Evolutionary conservation across 1,284 basidiomycete genomes (phyloP).

Genomic region (Phellinidium pouzarii): DNA sequence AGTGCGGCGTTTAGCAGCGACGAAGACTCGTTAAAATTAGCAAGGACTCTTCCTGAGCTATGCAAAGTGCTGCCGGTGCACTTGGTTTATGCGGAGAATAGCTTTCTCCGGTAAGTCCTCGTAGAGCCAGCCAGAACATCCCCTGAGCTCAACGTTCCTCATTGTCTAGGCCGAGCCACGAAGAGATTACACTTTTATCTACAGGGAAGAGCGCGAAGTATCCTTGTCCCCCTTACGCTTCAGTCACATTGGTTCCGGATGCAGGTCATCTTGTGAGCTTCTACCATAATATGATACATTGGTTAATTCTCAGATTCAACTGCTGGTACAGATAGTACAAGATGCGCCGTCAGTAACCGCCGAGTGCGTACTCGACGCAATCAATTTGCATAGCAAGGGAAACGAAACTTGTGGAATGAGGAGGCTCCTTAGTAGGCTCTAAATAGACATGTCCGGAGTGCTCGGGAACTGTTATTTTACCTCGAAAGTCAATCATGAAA

Average conservation of each 20-base stretch:
- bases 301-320: conserved; percentile 8
- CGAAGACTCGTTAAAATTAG: neutral
- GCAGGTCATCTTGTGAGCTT: conserved; percentile 31
- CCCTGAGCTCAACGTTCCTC: neutral
- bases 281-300: neutral
- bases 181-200: conserved; percentile 36
- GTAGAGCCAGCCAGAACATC: neutral
- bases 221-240: conserved; percentile 27
- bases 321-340: conserved; percentile 5
- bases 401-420: neutral
- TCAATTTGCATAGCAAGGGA: neutral
- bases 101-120: conserved; percentile 4
- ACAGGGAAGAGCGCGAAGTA: conserved; percentile 28
- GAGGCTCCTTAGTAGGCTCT: neutral
- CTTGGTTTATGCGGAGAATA: conserved; percentile 7
- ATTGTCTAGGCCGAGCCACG: conserved; percentile 29
- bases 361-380: neutral
- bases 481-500: too few relatives aligned
- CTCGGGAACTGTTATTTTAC: too few relatives aligned
- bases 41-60: neutral
- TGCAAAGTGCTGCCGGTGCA: conserved; percentile 1
- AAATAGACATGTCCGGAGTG: neutral
- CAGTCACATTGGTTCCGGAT: conserved; percentile 25
- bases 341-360: neutral
- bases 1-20: neutral